phyloP scores from a whole-genome alignment of 1,284 basidiomycete genomes.

The Moesziomyces sp. region DNA sequence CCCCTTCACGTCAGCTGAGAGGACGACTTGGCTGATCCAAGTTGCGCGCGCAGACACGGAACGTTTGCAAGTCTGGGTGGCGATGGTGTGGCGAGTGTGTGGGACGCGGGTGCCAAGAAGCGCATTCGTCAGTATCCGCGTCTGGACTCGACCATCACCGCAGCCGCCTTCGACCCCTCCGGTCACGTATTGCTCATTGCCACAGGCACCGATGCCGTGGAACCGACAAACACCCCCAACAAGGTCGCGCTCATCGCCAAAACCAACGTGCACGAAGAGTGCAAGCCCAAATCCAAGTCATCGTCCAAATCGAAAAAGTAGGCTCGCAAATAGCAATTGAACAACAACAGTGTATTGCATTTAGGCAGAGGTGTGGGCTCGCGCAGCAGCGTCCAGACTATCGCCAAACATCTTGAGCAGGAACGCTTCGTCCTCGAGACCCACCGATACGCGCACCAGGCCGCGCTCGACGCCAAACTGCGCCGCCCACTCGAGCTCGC shows the following conservation, averaged over 20 bases:
- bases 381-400: slow-evolving; percentile 77
- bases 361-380: slow-evolving; percentile 12
- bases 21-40: no score
- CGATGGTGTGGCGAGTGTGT: slow-evolving; percentile 88
- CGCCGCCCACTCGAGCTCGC: slow-evolving; percentile 91
- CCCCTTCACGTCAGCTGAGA: not conserved
- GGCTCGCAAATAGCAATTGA: no score
- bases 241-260: slow-evolving; percentile 43
- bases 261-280: slow-evolving; percentile 51
- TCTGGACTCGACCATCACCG: slow-evolving; percentile 46
- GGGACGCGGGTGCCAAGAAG: slow-evolving; percentile 98
- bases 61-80: slow-evolving; percentile 95
- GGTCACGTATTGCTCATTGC: slow-evolving; percentile 56
- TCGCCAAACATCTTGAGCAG: slow-evolving; percentile 76
- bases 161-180: slow-evolving; percentile 50
- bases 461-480: slow-evolving; percentile 84
- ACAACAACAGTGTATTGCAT: not conserved
- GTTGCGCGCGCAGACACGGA: slow-evolving; percentile 73
- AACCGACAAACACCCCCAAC: slow-evolving; percentile 18
- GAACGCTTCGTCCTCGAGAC: slow-evolving; percentile 80
- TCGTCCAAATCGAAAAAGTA: slow-evolving; percentile 10
- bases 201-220: slow-evolving; percentile 52
- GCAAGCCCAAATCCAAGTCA: slow-evolving; percentile 47
- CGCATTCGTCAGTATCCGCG: slow-evolving; percentile 83
- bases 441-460: slow-evolving; percentile 88